A percentile compares a stretch with the other conserved stretches of the same genome.
Evolutionary conservation across 2,329 filamentous ascomycete species (phyloP).

Genomic region (Aureobasidium zeae): DNA sequence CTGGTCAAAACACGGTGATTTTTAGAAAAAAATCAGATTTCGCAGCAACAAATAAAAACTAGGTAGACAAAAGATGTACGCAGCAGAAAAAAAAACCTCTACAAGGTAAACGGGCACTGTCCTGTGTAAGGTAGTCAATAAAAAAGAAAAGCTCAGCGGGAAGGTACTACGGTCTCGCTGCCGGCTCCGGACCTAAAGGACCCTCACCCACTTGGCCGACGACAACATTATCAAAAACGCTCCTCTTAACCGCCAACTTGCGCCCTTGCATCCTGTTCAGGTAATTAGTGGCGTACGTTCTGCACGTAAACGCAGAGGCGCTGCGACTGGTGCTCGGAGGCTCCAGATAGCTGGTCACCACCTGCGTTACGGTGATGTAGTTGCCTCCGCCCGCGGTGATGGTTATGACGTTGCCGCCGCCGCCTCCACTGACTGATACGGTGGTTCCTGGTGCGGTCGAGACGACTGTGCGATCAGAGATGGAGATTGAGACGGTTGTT

Average conservation of each 20-base stretch:
- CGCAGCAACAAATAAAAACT: no score
- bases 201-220: conserved; percentile 7
- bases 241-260: conserved; percentile 17
- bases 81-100: no score
- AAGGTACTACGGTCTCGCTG: conserved; percentile 8
- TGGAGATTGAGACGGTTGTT: conserved; percentile 19
- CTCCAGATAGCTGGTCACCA: conserved; percentile 16
- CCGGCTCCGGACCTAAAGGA: conserved; percentile 13
- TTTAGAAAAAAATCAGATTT: no score
- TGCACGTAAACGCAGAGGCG: conserved; percentile 22
- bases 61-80: no score
- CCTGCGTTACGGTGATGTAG: conserved; percentile 20
- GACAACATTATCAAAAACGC: conserved; percentile 20
- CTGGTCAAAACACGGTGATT: no score
- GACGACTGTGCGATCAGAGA: conserved; percentile 17
- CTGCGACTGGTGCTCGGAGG: conserved; percentile 17
- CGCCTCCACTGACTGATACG: conserved; percentile 13
- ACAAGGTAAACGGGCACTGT: no score
- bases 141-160: no score
- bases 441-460: conserved; percentile 18
- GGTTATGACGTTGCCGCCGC: conserved; percentile 17
- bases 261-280: conserved; percentile 20
- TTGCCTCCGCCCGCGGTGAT: conserved; percentile 20
- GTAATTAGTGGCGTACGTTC: conserved; percentile 25
- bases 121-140: no score